phyloP scores from a whole-genome alignment of 148 eudicot genomes.

The Rhododendron molle region DNA sequence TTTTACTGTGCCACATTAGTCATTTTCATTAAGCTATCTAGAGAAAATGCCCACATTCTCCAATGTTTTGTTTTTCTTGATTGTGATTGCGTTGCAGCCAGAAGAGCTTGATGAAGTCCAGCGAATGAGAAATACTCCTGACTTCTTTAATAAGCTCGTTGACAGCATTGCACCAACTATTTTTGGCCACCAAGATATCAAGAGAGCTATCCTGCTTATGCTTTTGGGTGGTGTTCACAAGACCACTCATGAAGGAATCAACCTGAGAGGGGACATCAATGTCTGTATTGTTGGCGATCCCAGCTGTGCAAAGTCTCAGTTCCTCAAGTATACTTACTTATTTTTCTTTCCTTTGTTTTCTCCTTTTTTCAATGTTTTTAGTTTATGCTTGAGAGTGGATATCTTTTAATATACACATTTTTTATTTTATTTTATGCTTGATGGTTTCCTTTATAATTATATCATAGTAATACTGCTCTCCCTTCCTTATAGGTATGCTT shows the following conservation, averaged over 20 bases:
- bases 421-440: not conserved
- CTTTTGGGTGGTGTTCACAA: conserved; percentile 96
- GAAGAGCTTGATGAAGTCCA: conserved; percentile 79
- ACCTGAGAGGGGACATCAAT: conserved; percentile 94
- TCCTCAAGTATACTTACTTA: conserved; percentile 66
- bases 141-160: conserved; percentile 95
- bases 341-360: not conserved
- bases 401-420: not conserved
- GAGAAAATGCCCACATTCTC: not conserved
- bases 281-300: conserved; percentile 99
- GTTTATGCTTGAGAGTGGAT: not conserved
- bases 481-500: conserved; percentile 55
- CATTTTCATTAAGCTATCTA: not conserved
- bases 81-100: conserved; percentile 34
- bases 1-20: not conserved
- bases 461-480: not conserved
- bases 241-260: conserved; percentile 89
- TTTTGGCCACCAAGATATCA: conserved; percentile 97
- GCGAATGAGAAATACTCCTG: conserved; percentile 83
- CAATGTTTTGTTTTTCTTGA: not conserved
- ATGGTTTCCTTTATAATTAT: not conserved
- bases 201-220: conserved; percentile 94
- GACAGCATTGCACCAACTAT: conserved; percentile 93
- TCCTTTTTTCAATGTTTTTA: not conserved
- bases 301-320: conserved; percentile 99